These are phyloP conservation scores for Ceratobasidium sp. DNA, from an alignment of 1,284 basidiomycete species.

Conservation along the genomic window DNA sequence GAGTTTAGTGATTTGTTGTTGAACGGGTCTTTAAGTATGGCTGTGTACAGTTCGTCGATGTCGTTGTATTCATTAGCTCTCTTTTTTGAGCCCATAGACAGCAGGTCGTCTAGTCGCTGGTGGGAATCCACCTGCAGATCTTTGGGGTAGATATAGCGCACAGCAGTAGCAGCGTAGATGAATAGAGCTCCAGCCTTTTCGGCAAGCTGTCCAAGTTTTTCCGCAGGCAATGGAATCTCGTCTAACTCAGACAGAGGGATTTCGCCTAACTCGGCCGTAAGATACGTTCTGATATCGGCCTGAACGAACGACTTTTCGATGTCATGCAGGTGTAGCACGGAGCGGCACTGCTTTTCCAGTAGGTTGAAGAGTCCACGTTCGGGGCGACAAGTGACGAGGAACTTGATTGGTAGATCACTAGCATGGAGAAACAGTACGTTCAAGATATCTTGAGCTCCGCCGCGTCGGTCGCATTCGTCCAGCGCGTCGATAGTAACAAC, in stretches of 20 bases:
- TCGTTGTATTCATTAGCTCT: not conserved
- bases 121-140: too few relatives aligned
- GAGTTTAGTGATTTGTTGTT: too few relatives aligned
- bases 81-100: not conserved
- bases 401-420: constrained; percentile 7
- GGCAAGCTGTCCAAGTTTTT: not conserved
- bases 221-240: too few relatives aligned
- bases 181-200: constrained; percentile 13
- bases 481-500: constrained; percentile 43
- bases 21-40: not conserved
- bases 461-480: constrained; percentile 33
- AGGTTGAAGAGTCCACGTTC: not conserved
- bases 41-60: constrained; percentile 2
- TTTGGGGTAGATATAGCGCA: constrained; percentile 2
- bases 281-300: constrained; percentile 28
- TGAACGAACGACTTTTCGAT: constrained; percentile 33
- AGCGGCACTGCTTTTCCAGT: not conserved
- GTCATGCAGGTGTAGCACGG: constrained; percentile 13
- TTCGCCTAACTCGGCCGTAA: not conserved
- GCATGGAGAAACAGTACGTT: not conserved
- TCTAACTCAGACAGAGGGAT: too few relatives aligned
- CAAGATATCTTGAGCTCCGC: constrained; percentile 6
- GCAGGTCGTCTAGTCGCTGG: not conserved
- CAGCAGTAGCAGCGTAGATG: constrained; percentile 29
- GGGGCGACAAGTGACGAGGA: constrained; percentile 41